Evolutionary conservation across 352 stramenopile genomes (phyloP), one percentile per base, ranked within the genome.

Genomic region (Phytophthora sp.): DNA sequence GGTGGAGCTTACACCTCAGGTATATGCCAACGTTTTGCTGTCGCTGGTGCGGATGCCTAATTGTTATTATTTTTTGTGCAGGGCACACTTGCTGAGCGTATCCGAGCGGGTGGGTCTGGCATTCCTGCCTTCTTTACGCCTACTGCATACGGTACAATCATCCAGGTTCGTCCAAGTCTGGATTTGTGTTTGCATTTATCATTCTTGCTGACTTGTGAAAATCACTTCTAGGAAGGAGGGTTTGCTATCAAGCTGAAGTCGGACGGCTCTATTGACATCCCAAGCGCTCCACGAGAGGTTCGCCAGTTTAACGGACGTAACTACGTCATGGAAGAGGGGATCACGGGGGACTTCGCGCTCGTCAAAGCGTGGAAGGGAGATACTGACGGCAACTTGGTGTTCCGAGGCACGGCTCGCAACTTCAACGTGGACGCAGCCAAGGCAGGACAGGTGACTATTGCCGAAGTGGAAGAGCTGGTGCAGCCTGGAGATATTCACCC

Each of bases 51-150:
- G n/a, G n/a, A n/a, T n/a, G n/a, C n/a, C n/a, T n/a, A n/a, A n/a
- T n/a, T n/a, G n/a, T n/a, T n/a, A n/a, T n/a, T n/a, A n/a, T n/a
- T n/a, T n/a, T n/a, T n/a, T n/a, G n/a, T n/a, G n/a, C 95, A 99
- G 76, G 96, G 97, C 54, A 99, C 97, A 0, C 77, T 99, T 17
- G 96, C 97, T 4, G 92, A 97, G 62, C 82, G 95, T 38, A 87
- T 99, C 27, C 82, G 91, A 32, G 91, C 96, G 10, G 96, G 91
- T 34, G 96, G 97, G 5, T 92, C 91, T 17, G 97, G 97, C 12
- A 98, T 99, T 66, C 97, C 97, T 8, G 96, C 96, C 1, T 98
- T 99, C 72, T 99, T 94, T 73, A 99, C 97, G 28, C 95, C 95
- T 1, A 98, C 96, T 9, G 96, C 91, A 13, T 97, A 93, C 31